Base-by-base conservation (phyloP, 495 filamentous ascomycete genomes). In the Talaromyces thailandensis region DNA sequence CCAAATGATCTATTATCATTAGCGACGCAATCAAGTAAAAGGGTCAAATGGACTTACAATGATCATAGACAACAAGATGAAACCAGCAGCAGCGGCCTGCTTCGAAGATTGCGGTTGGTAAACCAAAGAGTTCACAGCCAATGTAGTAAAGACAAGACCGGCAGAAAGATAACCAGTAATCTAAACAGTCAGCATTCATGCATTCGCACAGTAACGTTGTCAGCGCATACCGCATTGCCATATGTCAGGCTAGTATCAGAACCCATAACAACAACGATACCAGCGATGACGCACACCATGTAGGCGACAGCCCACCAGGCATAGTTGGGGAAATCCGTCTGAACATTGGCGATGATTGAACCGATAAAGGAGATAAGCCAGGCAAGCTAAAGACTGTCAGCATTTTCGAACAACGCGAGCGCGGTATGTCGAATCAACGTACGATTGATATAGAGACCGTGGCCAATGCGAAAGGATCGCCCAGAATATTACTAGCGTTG, bases 61-160 rank as follows among this genome's bases (percentile, higher is more conserved):
- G 59, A 98, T 87, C 86, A 98, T 97, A 35, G 93, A 90, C 31
- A 98, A 80, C n/a, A 98, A 81, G 64, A 99, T 97, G 71, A 93
- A 92, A 16, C 94, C 94, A 66, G 95, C 95, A 23, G 91, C 88
- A 2, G 90, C 88, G 43, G 94, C 94, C 75, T 98, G 88, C 71
- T 85, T 85, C 50, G 92, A 83, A 23, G 83, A 84, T 56, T 85
- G 75, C 28, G 81, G 72, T 51, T 75, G 79, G 71, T 96, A 94
- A 59, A 99, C 81, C 26, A 94, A 74, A 9, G 85, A 83, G 71
- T 96, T 93, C 63, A 93, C 87, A 11, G 91, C 86, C 7, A 91
- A 88, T 3, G 90, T 90, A 18, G 89, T 89, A 59, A 95, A 85
- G 12, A 96, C 88, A 24, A 98, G 80, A 51, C 88, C 93, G 32